A percentile compares a stretch with the other conserved stretches of the same genome.
These are phyloP conservation scores for Rhizophagus sp. DNA, from an alignment of 192 early-diverging fungal species.

Conservation along the genomic window DNA sequence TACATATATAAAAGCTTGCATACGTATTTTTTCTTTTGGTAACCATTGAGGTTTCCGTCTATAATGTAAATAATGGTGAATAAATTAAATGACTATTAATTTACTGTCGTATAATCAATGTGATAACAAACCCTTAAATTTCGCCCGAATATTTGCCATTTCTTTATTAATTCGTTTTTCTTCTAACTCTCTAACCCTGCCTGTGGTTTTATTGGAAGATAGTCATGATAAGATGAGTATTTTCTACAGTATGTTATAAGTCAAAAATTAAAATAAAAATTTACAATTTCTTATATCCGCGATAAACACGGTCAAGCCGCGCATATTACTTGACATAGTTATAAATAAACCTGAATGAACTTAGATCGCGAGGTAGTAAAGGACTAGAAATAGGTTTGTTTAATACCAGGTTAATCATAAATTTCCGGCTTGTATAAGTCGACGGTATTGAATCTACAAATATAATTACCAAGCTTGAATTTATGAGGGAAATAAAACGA, in stretches of 20 bases:
- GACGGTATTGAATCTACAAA: too few species aligned
- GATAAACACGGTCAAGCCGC: slow-evolving; percentile 93
- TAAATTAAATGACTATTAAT: background rate
- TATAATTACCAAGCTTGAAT: too few species aligned
- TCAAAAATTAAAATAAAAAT: background rate
- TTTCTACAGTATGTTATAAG: background rate
- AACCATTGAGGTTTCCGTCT: slow-evolving; percentile 92
- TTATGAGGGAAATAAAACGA: too few species aligned
- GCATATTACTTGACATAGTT: slow-evolving; percentile 57
- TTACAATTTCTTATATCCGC: slow-evolving; percentile 98
- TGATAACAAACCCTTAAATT: slow-evolving; percentile 85
- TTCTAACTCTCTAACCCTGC: slow-evolving; percentile 94
- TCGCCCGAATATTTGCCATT: slow-evolving; percentile 96
- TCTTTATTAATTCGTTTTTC: slow-evolving; percentile 99
- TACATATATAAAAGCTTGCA: slow-evolving; percentile 99
- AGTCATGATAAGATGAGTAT: background rate
- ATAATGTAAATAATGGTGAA: background rate
- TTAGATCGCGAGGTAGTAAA: background rate
- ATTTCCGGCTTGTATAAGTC: too few species aligned
- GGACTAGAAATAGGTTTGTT: too few species aligned
- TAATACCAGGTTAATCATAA: too few species aligned
- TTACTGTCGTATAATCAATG: background rate
- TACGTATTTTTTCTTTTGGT: slow-evolving; percentile 99
- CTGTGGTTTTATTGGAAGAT: slow-evolving; percentile 44
- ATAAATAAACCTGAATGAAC: background rate